Conservation (phyloP, 345 rosid species). For the Bretschneidera sinensis region DNA sequence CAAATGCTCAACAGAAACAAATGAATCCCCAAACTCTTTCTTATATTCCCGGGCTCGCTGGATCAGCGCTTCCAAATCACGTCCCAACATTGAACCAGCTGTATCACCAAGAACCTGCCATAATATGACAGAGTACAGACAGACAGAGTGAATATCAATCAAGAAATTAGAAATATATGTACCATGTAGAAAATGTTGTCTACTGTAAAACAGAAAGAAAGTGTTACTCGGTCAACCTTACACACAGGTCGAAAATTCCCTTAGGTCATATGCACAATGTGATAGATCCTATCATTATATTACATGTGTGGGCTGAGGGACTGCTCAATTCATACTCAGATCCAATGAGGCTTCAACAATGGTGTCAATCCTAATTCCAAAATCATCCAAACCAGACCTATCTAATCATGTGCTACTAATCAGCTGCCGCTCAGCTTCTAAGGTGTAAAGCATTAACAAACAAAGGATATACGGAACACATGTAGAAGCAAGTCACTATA, state of each 20-base stretch:
- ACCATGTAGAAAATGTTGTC: background rate
- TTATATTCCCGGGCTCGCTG: constrained; percentile 78
- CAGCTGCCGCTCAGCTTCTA: background rate
- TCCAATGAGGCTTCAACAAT: too few relatives aligned
- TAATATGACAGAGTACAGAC: background rate
- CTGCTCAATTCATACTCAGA: too few relatives aligned
- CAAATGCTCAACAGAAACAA: constrained; percentile 92
- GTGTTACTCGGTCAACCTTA: too few relatives aligned
- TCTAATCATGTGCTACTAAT: background rate
- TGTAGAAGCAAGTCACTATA: too few relatives aligned
- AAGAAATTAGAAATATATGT: background rate
- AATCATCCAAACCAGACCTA: background rate
- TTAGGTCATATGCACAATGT: background rate
- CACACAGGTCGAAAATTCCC: too few relatives aligned
- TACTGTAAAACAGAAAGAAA: background rate
- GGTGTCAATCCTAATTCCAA: background rate
- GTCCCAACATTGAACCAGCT: constrained; percentile 92
- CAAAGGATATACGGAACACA: background rate
- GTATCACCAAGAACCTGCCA: constrained; percentile 84
- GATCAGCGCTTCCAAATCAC: constrained; percentile 82
- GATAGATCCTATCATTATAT: background rate
- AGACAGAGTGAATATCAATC: background rate
- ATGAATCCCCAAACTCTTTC: constrained; percentile 88
- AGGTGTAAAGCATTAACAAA: background rate
- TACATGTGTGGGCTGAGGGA: too few relatives aligned